These are phyloP conservation scores for Chlorella variabilis DNA, from an alignment of 163 green algal genomes.

Conservation along the genomic window DNA sequence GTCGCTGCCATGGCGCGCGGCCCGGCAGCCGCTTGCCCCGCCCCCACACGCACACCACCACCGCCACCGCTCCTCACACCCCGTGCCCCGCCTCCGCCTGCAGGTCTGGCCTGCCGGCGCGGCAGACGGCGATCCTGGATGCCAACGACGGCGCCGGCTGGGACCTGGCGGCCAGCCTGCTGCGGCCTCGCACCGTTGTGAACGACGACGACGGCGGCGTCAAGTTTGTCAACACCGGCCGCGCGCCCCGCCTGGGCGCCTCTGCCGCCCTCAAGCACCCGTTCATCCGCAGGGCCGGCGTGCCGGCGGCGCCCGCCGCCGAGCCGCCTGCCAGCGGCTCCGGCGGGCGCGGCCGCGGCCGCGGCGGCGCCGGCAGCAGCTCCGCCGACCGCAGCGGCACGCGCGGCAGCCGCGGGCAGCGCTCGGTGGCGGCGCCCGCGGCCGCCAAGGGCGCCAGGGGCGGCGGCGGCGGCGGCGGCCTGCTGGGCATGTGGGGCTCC, in stretches of 20 bases:
- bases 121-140: constrained; percentile 67
- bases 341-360: neutral
- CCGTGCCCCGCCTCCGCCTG: too few species aligned
- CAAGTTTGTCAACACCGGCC: constrained; percentile 47
- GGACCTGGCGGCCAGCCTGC: constrained; percentile 72
- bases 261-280: constrained; percentile 47
- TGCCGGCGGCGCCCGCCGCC: neutral
- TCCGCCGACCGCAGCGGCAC: neutral
- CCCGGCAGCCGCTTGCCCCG: too few species aligned
- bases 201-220: constrained; percentile 44
- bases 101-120: constrained; percentile 27
- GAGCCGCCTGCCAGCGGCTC: neutral
- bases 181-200: constrained; percentile 70
- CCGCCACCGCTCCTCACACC: too few species aligned
- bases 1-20: too few species aligned
- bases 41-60: too few species aligned
- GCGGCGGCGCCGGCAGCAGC: constrained; percentile 7
- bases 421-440: neutral
- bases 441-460: neutral
- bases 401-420: neutral
- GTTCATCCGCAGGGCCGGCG: constrained; percentile 37
- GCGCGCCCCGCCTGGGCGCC: constrained; percentile 36
- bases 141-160: constrained; percentile 74
- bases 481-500: constrained; percentile 23
- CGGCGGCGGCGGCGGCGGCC: constrained; percentile 22